Evolutionary conservation across 352 stramenopile species (phyloP).

Genomic region (Plasmopara muralis): DNA sequence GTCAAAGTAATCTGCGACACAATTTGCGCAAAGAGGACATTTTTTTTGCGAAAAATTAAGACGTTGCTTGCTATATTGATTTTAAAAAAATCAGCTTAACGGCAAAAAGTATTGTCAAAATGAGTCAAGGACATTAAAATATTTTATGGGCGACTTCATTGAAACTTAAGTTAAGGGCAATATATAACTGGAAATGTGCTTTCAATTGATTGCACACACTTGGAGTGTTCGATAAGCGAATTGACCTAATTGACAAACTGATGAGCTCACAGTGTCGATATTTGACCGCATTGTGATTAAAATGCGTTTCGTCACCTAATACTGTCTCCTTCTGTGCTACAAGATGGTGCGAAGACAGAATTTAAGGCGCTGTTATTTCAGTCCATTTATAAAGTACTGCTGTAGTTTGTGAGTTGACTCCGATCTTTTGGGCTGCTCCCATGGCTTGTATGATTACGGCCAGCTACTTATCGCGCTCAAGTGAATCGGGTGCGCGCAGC

Average conservation of each 20-base stretch:
- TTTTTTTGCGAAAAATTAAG: too few relatives aligned
- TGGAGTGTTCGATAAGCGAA: not conserved
- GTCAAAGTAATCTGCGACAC: not conserved
- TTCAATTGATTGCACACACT: not conserved
- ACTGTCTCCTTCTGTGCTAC: not conserved
- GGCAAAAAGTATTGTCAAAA: too few relatives aligned
- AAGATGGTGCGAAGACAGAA: not conserved
- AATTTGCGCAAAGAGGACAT: too few relatives aligned
- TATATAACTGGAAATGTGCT: not conserved
- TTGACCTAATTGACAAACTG: not conserved
- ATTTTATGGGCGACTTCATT: too few relatives aligned
- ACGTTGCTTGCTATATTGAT: too few relatives aligned
- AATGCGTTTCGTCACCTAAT: not conserved
- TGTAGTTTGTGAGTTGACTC: not conserved
- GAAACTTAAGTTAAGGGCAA: too few relatives aligned
- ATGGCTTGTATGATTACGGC: constrained; percentile 14
- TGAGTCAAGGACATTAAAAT: too few relatives aligned
- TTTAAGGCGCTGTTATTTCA: not conserved
- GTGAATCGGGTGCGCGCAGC: constrained; percentile 10
- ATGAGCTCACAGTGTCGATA: not conserved
- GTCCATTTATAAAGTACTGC: not conserved
- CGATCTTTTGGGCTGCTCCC: constrained; percentile 3
- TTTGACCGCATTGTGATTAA: not conserved
- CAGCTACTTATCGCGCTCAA: constrained; percentile 15
- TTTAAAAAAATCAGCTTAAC: too few relatives aligned